Evolutionary conservation across 2,329 filamentous ascomycete genomes (phyloP).

Genomic region (Diaporthe vexans): DNA sequence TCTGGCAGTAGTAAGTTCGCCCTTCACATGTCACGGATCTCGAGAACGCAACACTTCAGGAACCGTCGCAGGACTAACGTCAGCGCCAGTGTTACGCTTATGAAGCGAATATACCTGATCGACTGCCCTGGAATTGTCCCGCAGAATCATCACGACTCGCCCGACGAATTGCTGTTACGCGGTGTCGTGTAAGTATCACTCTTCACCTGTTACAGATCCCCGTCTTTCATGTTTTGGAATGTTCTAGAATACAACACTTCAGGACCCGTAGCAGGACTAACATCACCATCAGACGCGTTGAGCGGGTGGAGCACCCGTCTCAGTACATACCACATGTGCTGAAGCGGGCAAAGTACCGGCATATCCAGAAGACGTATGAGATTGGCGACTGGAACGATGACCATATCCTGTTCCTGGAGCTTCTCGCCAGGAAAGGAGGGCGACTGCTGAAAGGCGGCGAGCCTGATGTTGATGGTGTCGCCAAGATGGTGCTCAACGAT

Average conservation of each 20-base stretch:
- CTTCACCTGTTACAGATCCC: too few species aligned
- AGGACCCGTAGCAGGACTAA: too few species aligned
- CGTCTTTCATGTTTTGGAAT: too few species aligned
- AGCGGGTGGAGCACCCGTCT: slow-evolving; percentile 96
- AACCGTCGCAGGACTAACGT: too few species aligned
- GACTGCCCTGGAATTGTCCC: slow-evolving; percentile 60
- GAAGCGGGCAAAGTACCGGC: slow-evolving; percentile 83
- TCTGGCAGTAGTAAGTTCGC: slow-evolving; percentile 98
- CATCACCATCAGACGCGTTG: slow-evolving; percentile 65
- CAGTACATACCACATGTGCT: slow-evolving; percentile 93
- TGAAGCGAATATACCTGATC: slow-evolving; percentile 91
- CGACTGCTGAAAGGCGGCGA: slow-evolving; percentile 92
- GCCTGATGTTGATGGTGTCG: slow-evolving; percentile 92
- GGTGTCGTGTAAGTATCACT: slow-evolving; percentile 59
- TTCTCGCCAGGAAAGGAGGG: slow-evolving; percentile 88
- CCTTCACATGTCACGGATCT: too few species aligned
- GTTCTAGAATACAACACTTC: too few species aligned
- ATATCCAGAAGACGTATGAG: slow-evolving; percentile 94
- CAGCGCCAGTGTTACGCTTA: slow-evolving; percentile 81
- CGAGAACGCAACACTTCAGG: too few species aligned
- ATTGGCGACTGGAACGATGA: slow-evolving; percentile 83
- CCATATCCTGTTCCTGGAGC: slow-evolving; percentile 86
- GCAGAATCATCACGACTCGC: too few species aligned
- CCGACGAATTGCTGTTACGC: too few species aligned
- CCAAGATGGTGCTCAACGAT: slow-evolving; percentile 97